Base-by-base conservation (phyloP, 202 grass and related monocot species). In the Alloteropsis angusta region DNA sequence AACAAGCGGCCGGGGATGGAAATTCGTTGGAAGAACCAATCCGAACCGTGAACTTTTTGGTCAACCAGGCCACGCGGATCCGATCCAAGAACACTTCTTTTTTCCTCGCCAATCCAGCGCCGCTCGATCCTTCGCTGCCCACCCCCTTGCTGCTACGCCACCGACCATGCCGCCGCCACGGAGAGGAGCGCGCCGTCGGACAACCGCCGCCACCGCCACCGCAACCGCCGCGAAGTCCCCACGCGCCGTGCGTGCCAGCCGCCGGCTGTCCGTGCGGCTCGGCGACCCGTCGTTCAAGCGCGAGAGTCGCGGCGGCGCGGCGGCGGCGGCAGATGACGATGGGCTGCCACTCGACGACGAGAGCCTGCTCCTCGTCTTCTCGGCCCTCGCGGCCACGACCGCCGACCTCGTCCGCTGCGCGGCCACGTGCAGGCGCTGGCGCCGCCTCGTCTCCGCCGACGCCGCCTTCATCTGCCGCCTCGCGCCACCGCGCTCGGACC, bases 391-490 rank as follows among this genome's bases (percentile, higher is more conserved):
- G 11, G 13, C 16, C 48, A 14, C 80, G n/a, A 23, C n/a, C 48
- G 28, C 37, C 5, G 71, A 75, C 70, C 71, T 75, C 71, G 13
- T 83, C 48, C 71, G 71, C 71, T 83, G 70, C 60, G 80, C 71
- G 3, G 48, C 80, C 38, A 36, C 38, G 18, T 83, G 80, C 60
- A 5, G 60, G 0, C 71, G 71, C 48, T 83, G 60, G 71, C 71
- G 80, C 71, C 71, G 60, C 71, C 70, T 83, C 71, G 71, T 74
- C 25, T 74, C 71, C 60, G 14, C 25, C 18, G 80, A 74, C 71
- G 80, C 80, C 37, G 48, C 71, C 70, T 66, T 66, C 60, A 46
- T 74, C 71, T 56, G 71, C 71, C 37, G 71, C 12, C 22, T 11
- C 60, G 48, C 23, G 0, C 26, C 60, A 7, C 80, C 80, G 68